phyloP scores from a whole-genome alignment of 495 filamentous ascomycete species.

The Tetracladium setigerum region DNA sequence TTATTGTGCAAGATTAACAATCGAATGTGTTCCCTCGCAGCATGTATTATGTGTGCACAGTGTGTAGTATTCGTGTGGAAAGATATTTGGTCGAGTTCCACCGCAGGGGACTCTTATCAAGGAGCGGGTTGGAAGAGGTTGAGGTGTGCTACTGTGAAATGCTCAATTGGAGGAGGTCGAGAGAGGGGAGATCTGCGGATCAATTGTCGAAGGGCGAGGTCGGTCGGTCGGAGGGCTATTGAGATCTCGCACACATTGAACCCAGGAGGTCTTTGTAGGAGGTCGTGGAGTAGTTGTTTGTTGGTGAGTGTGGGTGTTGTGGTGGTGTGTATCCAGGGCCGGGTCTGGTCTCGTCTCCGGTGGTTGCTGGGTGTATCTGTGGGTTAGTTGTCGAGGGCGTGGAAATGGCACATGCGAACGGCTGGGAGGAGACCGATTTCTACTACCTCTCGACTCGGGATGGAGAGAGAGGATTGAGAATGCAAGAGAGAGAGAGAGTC shows the following conservation, averaged over 20 bases:
- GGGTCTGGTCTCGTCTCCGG: too few species aligned
- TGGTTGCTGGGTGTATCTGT: conserved; percentile 2
- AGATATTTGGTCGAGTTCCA: too few species aligned
- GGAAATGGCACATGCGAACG: conserved; percentile 14
- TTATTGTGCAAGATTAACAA: conserved; percentile 9
- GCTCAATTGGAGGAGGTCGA: too few species aligned
- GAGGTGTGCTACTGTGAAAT: too few species aligned
- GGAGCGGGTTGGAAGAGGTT: conserved; percentile 5
- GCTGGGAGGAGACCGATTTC: conserved; percentile 15
- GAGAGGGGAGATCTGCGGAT: too few species aligned
- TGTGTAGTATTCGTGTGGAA: too few species aligned
- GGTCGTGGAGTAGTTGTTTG: too few species aligned
- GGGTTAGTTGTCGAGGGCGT: conserved; percentile 3
- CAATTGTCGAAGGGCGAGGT: too few species aligned
- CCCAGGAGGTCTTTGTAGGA: too few species aligned
- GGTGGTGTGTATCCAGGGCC: too few species aligned
- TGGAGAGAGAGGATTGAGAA: conserved; percentile 7
- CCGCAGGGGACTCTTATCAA: conserved; percentile 13
- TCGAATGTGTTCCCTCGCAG: conserved; percentile 8
- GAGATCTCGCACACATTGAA: conserved; percentile 21
- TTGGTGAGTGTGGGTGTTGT: too few species aligned
- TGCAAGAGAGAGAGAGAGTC: conserved; percentile 8
- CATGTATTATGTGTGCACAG: too few species aligned
- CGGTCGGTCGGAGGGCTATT: conserved; percentile 16
- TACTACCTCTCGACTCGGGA: conserved; percentile 12